Evolutionary conservation across 768 basidiomycete species (phyloP), one percentile per base, ranked within the genome.

Genomic region (Lactarius akahatsu): DNA sequence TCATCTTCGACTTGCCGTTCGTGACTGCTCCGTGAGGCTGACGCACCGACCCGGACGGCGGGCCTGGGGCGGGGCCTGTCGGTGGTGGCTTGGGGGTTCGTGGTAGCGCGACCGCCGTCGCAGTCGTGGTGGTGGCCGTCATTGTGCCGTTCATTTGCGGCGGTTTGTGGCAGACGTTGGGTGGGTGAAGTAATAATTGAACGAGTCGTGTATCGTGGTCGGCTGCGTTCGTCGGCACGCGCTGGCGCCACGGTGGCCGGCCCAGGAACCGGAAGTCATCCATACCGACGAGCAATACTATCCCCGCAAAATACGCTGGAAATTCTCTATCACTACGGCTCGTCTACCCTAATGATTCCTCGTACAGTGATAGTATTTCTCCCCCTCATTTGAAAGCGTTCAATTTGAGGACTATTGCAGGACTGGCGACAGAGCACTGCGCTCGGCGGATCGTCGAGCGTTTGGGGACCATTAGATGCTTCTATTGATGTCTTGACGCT

Each of bases 1-100:
- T 90, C 80, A 88, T 89, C 86, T 91, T 93, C 26, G 73, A 71
- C 64, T 77, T 76, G 52, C 65, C 65, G 26, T 67, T 68, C 40
- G 58, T 20, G 40, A 40, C 30, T 15, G 65, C 43, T 4, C 62
- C 43, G 50, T 83, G 80, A 57, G 83, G 79, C 62, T 80, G 78
- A 64, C 87, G 89, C 40, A 86, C 83, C 65, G 87, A 86, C 13
- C 57, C 58, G 41, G 62, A 45, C 26, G 62, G 62, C 58, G 66
- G 66, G 34, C 43, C 41, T 30, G 76, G 75, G n/a, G 76, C 72
- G 56, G 74, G 76, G 26, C 74, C 73, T 15, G 74, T 69, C 20
- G 76, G 77, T 5, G 73, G 73, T 9, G 75, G 76, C 64, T 74
- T 76, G 40, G 68, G 52, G 2, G 62, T 60, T 30, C 70, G 61